Evolutionary conservation across 192 early-diverging fungal species (phyloP), one percentile per base, ranked within the genome.

Genomic region (Entomortierella beljakovae): DNA sequence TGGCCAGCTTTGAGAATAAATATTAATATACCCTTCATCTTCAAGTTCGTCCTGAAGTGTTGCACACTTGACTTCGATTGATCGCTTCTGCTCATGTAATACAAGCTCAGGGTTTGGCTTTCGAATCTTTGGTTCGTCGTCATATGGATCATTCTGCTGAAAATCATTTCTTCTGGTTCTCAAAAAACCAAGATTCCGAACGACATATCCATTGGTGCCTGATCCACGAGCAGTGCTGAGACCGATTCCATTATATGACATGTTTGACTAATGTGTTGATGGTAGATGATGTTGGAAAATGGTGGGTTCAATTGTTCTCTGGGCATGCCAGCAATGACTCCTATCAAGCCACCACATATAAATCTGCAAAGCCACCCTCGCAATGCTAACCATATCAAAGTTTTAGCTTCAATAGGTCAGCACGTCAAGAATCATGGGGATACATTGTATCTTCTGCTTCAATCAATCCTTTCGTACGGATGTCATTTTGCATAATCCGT

Each of bases 151-250:
- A 5, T 64, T 68, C 40, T 63, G 52, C 29, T 77, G 67, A 25
- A 76, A 70, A 52, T 53, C 68, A 13, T 71, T 79, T 18, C 70
- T 82, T n/a, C 84, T 81, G 6, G 88, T 77, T 61, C 87, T 84
- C 35, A 98, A 80, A 28, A 84, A 75, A 15, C 96, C 94, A 54
- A 93, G 81, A 83, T 96, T 99, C 33, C 94, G 91, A 46, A 96
- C 93, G 8, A 99, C 93, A 80, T 96, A 96, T 57, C 98, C 98
- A 73, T 98, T 99, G 9, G 98, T 99, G 37, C 98, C 98, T 52
- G 86, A 93, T 18, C 94, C 94, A 54, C 94, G 90, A 23, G 92
- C 86, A 6, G 94, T 94, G 23, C 86, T 80, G 15, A 95, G 86
- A 23, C 94, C 94, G 50, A 95, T 92, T 67, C 92, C 92, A 85